Percentiles rank a stretch among this genome's conserved stretches.
Conservation (phyloP, 768 basidiomycete genomes). For the Agrocybe praecox region DNA sequence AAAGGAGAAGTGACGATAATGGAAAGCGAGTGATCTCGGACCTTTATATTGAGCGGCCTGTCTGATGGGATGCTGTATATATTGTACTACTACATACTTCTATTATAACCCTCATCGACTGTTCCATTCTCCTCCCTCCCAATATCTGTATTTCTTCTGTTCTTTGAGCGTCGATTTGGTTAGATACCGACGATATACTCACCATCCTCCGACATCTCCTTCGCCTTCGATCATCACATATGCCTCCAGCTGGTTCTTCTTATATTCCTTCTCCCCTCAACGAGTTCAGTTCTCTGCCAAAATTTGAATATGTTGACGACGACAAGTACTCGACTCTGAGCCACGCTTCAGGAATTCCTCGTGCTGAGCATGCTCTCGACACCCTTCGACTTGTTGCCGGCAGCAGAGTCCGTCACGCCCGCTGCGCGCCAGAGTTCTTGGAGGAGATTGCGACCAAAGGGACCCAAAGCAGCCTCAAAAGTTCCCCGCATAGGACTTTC, state of each 20-base stretch:
- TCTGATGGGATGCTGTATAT: slow-evolving; percentile 22
- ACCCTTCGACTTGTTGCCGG: slow-evolving; percentile 35
- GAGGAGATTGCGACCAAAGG: slow-evolving; percentile 38
- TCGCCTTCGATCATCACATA: slow-evolving; percentile 14
- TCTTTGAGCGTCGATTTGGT: slow-evolving; percentile 12
- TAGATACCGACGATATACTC: slow-evolving; percentile 22
- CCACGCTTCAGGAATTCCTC: slow-evolving; percentile 24
- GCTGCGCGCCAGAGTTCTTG: slow-evolving; percentile 48
- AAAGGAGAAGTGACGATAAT: slow-evolving; percentile 11
- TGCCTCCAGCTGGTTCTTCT: slow-evolving; percentile 19
- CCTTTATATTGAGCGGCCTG: slow-evolving; percentile 25
- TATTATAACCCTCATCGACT: slow-evolving; percentile 15
- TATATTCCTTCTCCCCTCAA: slow-evolving; percentile 21
- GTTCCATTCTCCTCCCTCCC: slow-evolving; percentile 18
- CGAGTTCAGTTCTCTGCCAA: slow-evolving; percentile 18
- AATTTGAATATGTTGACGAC: slow-evolving; percentile 23
- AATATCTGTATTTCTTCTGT: slow-evolving; percentile 3
- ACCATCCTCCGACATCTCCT: slow-evolving; percentile 8
- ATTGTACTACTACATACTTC: slow-evolving; percentile 16
- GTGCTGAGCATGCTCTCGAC: slow-evolving; percentile 26
- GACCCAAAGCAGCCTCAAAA: slow-evolving; percentile 28
- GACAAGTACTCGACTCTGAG: slow-evolving; percentile 27
- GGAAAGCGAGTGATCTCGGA: slow-evolving; percentile 25
- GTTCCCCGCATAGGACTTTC: slow-evolving; percentile 34
- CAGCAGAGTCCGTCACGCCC: slow-evolving; percentile 40